These are phyloP conservation scores for Plasmodium inui DNA, from an alignment of 169 alveolate genomes.

Conservation along the genomic window DNA sequence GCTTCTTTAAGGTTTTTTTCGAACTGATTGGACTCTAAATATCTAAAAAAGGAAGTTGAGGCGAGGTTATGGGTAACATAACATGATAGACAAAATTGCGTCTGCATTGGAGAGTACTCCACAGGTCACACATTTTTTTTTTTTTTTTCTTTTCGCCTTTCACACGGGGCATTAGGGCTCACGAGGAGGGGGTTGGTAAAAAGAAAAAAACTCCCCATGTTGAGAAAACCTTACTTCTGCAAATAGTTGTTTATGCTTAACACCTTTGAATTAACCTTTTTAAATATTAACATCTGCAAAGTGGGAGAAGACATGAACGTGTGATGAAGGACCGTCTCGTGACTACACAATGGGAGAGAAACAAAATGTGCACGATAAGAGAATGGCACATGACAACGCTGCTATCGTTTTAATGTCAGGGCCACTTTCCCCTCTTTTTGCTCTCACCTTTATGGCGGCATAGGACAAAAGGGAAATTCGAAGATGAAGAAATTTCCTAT, in stretches of 20 bases:
- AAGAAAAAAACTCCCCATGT: not conserved
- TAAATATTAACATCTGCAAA: slow-evolving; percentile 65
- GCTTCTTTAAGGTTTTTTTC: slow-evolving; percentile 71
- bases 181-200: not conserved
- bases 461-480: not conserved
- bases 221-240: slow-evolving; percentile 24
- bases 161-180: not conserved
- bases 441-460: not conserved
- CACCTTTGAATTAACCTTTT: slow-evolving; percentile 74
- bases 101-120: not conserved
- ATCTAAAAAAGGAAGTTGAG: not conserved
- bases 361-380: not conserved
- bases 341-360: not conserved
- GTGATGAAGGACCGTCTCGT: not conserved
- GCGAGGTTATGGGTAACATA: not conserved
- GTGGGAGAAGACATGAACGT: not conserved
- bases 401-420: not conserved
- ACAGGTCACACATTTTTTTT: not conserved
- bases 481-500: not conserved
- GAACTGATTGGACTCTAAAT: slow-evolving; percentile 73
- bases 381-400: not conserved
- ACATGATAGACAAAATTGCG: not conserved
- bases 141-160: no score
- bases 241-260: slow-evolving; percentile 72
- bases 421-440: not conserved